Percentiles rank a stretch among this genome's conserved stretches.
Conservation (phyloP, 2,329 filamentous ascomycete species). For the Aulographum hederae region DNA sequence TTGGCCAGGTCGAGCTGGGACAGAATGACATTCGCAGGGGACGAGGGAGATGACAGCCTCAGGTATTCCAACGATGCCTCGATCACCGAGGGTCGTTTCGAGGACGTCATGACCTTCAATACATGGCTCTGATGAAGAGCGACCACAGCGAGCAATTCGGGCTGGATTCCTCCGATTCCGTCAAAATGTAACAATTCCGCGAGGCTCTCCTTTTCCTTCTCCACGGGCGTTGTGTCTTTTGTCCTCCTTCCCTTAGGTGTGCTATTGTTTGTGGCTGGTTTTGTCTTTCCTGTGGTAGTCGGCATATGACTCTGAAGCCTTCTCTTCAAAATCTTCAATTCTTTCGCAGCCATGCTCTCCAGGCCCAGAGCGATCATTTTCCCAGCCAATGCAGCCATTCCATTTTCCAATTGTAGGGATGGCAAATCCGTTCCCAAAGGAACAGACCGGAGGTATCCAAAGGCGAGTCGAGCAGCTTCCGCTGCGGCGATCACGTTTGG, state of each 20-base stretch:
- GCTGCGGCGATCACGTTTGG: slow-evolving; percentile 33
- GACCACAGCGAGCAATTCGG: too few species aligned
- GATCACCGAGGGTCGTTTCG: slow-evolving; percentile 40
- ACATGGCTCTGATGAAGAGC: too few species aligned
- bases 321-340: slow-evolving; percentile 47
- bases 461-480: slow-evolving; percentile 52
- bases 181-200: too few species aligned
- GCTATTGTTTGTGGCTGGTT: too few species aligned
- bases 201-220: too few species aligned
- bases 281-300: too few species aligned
- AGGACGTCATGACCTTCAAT: slow-evolving; percentile 41
- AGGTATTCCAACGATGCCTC: slow-evolving; percentile 40
- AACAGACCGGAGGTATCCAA: slow-evolving; percentile 39
- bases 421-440: slow-evolving; percentile 36
- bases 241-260: too few species aligned
- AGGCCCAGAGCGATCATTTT: slow-evolving; percentile 47
- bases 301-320: slow-evolving; percentile 26
- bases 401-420: slow-evolving; percentile 53
- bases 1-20: not conserved
- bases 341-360: slow-evolving; percentile 49
- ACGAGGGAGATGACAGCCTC: slow-evolving; percentile 5
- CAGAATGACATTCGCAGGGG: not conserved
- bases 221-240: too few species aligned
- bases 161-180: too few species aligned
- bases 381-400: slow-evolving; percentile 50